Percentiles rank a stretch among this genome's conserved stretches.
Conservation (phyloP, 192 early-diverging fungal genomes). For the Backusella australiensis region DNA sequence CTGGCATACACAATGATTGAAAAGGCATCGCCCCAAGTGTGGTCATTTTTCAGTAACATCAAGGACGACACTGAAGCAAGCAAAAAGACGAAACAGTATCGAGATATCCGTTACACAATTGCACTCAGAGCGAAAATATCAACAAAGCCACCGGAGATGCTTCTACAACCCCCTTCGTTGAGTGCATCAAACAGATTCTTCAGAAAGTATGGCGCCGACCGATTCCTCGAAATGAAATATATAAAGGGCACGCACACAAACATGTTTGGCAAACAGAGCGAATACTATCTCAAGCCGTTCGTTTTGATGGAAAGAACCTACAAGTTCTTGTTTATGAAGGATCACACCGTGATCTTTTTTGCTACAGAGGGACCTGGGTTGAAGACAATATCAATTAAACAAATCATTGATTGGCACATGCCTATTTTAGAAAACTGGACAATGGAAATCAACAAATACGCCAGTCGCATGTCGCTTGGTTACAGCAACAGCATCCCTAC, state of each 20-base stretch:
- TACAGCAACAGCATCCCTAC: constrained; percentile 33
- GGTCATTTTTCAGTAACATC: neutral
- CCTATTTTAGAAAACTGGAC: constrained; percentile 19
- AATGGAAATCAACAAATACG: constrained; percentile 30
- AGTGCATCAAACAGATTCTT: constrained; percentile 29
- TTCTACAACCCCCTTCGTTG: constrained; percentile 16
- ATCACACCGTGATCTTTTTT: constrained; percentile 23
- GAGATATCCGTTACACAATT: neutral
- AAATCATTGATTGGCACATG: constrained; percentile 35
- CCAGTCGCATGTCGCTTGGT: constrained; percentile 29
- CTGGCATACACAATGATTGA: constrained; percentile 9
- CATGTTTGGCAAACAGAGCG: neutral
- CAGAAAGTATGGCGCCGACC: constrained; percentile 24
- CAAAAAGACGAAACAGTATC: neutral
- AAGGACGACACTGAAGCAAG: neutral
- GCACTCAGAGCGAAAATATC: neutral
- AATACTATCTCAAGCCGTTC: constrained; percentile 20
- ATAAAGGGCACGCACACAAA: neutral
- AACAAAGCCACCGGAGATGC: neutral
- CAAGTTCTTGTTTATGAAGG: constrained; percentile 35
- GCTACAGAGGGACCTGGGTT: constrained; percentile 31
- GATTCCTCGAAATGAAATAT: constrained; percentile 31
- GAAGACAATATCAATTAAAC: neutral
- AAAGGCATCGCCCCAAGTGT: neutral
- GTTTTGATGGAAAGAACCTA: constrained; percentile 22